Evolutionary conservation across 345 rosid genomes (phyloP).

Genomic region (Atalantia buxifolia): DNA sequence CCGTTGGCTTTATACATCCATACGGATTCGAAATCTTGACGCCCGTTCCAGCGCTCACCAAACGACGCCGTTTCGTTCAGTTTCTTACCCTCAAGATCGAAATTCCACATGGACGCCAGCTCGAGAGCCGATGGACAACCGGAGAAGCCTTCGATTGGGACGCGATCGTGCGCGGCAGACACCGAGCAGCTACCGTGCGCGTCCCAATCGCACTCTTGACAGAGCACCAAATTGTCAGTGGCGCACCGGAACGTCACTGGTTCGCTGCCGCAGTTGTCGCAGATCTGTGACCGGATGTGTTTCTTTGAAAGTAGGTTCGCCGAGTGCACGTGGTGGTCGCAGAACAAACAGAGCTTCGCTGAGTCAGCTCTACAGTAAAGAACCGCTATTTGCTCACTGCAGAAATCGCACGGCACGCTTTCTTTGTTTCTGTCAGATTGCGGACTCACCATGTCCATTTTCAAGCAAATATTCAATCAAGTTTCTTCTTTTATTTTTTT

Average conservation of each 20-base stretch:
- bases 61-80: not conserved
- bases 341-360: slow-evolving; percentile 81
- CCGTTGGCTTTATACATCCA: slow-evolving; percentile 37
- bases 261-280: slow-evolving; percentile 63
- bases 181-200: slow-evolving; percentile 66
- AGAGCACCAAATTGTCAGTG: slow-evolving; percentile 57
- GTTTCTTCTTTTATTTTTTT: not conserved
- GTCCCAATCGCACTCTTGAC: slow-evolving; percentile 74
- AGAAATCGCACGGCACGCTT: slow-evolving; percentile 66
- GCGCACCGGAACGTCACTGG: slow-evolving; percentile 61
- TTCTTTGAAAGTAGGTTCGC: slow-evolving; percentile 76
- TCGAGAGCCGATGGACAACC: slow-evolving; percentile 66
- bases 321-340: slow-evolving; percentile 92
- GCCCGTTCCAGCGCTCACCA: not conserved
- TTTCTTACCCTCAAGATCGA: slow-evolving; percentile 43
- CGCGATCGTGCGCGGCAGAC: slow-evolving; percentile 62
- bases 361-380: slow-evolving; percentile 84
- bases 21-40: slow-evolving; percentile 35
- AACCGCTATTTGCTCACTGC: slow-evolving; percentile 62
- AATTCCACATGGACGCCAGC: slow-evolving; percentile 58
- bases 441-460: slow-evolving; percentile 31
- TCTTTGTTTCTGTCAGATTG: slow-evolving; percentile 18
- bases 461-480: not conserved
- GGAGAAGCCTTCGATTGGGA: slow-evolving; percentile 57
- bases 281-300: slow-evolving; percentile 93